A percentile compares a stretch with the other conserved stretches of the same genome.
Evolutionary conservation across 108 stramenopile species (phyloP).

Genomic region (Poteriospumella lacustris): DNA sequence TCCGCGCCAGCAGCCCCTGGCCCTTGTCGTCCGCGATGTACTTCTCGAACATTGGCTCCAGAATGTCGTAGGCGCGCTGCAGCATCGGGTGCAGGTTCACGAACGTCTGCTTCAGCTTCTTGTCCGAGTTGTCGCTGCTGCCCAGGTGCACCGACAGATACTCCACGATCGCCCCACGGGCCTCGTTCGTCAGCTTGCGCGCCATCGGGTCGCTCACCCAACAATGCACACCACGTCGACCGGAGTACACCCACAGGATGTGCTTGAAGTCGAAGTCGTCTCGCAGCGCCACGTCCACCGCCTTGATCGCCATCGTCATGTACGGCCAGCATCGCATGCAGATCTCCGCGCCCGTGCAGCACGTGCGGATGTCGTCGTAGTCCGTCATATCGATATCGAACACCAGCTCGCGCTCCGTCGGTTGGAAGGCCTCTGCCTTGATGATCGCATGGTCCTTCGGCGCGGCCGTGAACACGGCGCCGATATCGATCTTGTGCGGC

Average conservation of each 20-base stretch:
- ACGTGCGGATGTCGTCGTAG: constrained; percentile 92
- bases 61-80: constrained; percentile 65
- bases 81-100: constrained; percentile 80
- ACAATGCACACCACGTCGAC: constrained; percentile 98
- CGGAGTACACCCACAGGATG: constrained; percentile 95
- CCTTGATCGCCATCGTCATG: constrained; percentile 91
- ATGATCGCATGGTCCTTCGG: constrained; percentile 44
- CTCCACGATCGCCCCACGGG: constrained; percentile 78
- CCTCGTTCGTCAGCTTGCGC: constrained; percentile 79
- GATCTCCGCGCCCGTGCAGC: constrained; percentile 66
- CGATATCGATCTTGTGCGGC: constrained; percentile 99
- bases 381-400: constrained; percentile 99
- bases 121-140: constrained; percentile 48
- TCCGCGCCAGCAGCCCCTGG: constrained; percentile 62
- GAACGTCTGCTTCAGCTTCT: constrained; percentile 53
- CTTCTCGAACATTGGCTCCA: constrained; percentile 85
- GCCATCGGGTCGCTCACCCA: constrained; percentile 94
- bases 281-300: constrained; percentile 65
- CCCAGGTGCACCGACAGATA: constrained; percentile 81
- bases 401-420: constrained; percentile 89
- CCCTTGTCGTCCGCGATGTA: constrained; percentile 69
- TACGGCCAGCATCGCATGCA: constrained; percentile 79
- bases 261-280: constrained; percentile 95
- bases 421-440: constrained; percentile 66
- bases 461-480: constrained; percentile 81